Base-by-base conservation (phyloP, 1,139 yeast species). In the Pichia sp. region DNA sequence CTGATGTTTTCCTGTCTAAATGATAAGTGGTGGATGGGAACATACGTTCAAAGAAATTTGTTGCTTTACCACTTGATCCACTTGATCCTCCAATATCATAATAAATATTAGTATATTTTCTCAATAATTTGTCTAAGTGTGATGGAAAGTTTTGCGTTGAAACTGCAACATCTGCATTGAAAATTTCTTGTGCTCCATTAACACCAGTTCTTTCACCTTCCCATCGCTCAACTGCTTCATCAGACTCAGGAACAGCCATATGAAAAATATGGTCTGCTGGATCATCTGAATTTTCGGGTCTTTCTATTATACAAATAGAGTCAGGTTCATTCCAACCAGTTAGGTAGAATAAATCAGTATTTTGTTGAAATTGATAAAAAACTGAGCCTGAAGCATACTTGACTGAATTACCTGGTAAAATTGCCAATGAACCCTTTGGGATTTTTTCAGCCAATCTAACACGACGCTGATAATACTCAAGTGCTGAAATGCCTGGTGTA, bases 311-410 rank as follows among this genome's bases (percentile, higher is more conserved):
- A 49, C 84, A 79, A 29, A 88, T 83, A 0, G 95, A 80, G 54
- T 85, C 83, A 2, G 98, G 97, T 63, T 92, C 98, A 52, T 86
- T 73, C 85, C 96, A 90, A 9, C 97, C 97, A 1, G 95, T 83
- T 54, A 92, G 65, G 64, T 92, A 92, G 65, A 69, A 89, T 34
- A 94, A 71, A 63, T 92, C 90, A 48, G 87, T 94, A 59, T 89
- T 85, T 66, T 92, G 99, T 60, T 90, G 95, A 62, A 94, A 94
- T 46, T 84, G 85, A 62, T 89, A 80, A 59, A 92, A 92, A 1
- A 92, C 98, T 13, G 92, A 79, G 1, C 96, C 96, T 0, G 96
- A 82, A 15, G 95, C 87, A 65, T 72, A 87, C 62, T 87, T 84
- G 9, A 83, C 72, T 37, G 76, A 72, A 58, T 79, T 77, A 0